Percentiles rank a stretch among this genome's conserved stretches.
phyloP scores from a whole-genome alignment of 2,329 filamentous ascomycete species.

The Aspergillus sp. region DNA sequence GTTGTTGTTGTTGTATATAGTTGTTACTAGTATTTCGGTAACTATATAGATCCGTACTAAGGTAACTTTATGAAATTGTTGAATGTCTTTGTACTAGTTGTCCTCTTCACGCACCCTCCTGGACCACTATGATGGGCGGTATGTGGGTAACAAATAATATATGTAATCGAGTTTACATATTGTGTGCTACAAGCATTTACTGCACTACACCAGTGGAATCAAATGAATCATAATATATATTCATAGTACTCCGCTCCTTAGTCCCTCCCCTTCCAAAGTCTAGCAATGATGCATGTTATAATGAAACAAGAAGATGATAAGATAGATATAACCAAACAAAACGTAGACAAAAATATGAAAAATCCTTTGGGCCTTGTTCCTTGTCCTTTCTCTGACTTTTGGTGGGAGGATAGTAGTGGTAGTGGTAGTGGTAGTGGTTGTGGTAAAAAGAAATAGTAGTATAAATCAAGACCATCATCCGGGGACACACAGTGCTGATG shows the following conservation, averaged over 20 bases:
- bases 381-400: conserved; percentile 1
- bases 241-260: not conserved
- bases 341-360: not conserved
- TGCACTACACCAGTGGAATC: not conserved
- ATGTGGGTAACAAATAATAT: no score
- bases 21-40: no score
- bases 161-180: no score
- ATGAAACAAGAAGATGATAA: conserved; percentile 6
- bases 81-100: no score
- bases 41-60: no score
- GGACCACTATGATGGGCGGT: no score
- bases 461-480: conserved; percentile 4
- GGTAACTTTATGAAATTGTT: no score
- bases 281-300: not conserved
- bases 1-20: no score
- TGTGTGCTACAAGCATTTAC: no score
- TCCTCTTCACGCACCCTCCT: no score
- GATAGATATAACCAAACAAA: conserved; percentile 1
- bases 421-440: no score
- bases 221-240: conserved; percentile 1
- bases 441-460: no score
- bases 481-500: conserved; percentile 1
- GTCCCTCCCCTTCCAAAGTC: not conserved
- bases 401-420: not conserved
- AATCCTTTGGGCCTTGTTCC: not conserved